Percentiles rank a stretch among this genome's conserved stretches.
Evolutionary conservation across 106 monocot genomes (phyloP).

Genomic region (Ottelia alismoides): DNA sequence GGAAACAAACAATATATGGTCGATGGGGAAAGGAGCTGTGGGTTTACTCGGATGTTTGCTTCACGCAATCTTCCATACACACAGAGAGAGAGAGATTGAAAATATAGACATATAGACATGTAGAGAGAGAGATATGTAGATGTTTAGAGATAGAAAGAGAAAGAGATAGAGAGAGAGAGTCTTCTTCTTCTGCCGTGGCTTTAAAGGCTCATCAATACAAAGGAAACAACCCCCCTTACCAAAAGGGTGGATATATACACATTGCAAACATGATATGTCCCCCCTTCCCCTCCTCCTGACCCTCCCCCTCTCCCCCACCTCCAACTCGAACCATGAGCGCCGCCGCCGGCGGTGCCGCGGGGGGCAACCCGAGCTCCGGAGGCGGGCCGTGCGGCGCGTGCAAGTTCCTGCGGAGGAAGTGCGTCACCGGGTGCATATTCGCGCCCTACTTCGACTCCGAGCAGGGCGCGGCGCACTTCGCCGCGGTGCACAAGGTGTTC

Average conservation of each 20-base stretch:
- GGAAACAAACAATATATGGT: no score
- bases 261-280: no score
- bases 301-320: slow-evolving; percentile 1
- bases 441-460: slow-evolving; percentile 3
- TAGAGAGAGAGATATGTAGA: no score
- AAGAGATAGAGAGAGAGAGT: slow-evolving; percentile 5
- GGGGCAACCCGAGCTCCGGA: slow-evolving; percentile 21
- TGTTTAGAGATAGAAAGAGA: slow-evolving; percentile 13
- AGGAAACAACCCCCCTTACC: slow-evolving; percentile 27
- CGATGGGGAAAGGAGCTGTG: slow-evolving; percentile 3
- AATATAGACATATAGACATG: no score
- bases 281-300: neutral
- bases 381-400: slow-evolving; percentile 95
- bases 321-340: slow-evolving; percentile 18
- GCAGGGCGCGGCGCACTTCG: slow-evolving; percentile 47
- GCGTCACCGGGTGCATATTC: slow-evolving; percentile 33
- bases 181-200: slow-evolving; percentile 72
- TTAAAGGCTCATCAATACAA: slow-evolving; percentile 91
- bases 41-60: slow-evolving; percentile 76
- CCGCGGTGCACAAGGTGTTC: slow-evolving; percentile 85
- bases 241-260: no score
- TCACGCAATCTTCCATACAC: slow-evolving; percentile 81
- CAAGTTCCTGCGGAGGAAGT: slow-evolving; percentile 93
- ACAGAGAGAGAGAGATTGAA: slow-evolving; percentile 24
- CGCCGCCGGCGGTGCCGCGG: slow-evolving; percentile 12